Conservation (phyloP, 1,284 basidiomycete species). For the Meripilus lineatus region DNA sequence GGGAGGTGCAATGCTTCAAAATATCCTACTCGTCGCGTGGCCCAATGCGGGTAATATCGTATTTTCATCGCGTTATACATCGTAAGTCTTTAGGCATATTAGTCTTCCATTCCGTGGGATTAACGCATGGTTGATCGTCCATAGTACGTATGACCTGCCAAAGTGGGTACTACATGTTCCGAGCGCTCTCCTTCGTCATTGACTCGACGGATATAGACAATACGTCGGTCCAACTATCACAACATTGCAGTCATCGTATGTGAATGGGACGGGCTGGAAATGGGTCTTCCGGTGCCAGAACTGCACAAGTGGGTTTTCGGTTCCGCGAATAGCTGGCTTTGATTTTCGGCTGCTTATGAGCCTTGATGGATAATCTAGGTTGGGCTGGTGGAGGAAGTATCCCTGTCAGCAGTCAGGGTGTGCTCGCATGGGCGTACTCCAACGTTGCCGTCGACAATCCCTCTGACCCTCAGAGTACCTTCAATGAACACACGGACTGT, state of each 20-base stretch:
- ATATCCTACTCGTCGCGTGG: constrained; percentile 56
- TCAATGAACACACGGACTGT: constrained; percentile 44
- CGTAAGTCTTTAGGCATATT: constrained; percentile 35
- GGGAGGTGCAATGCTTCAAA: constrained; percentile 49
- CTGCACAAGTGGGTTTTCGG: constrained; percentile 26
- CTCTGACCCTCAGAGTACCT: constrained; percentile 32
- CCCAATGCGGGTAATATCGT: constrained; percentile 48
- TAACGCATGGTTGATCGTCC: constrained; percentile 3
- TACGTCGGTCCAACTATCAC: constrained; percentile 27
- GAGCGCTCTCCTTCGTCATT: background rate
- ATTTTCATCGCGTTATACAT: constrained; percentile 44
- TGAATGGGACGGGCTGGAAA: constrained; percentile 32
- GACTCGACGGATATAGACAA: constrained; percentile 11
- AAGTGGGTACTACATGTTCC: constrained; percentile 26
- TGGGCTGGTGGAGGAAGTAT: constrained; percentile 32
- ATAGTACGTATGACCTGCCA: constrained; percentile 35
- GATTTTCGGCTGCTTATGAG: too few species aligned
- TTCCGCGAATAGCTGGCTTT: background rate
- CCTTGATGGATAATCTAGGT: constrained; percentile 9
- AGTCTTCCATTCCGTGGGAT: background rate
- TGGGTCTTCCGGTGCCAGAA: constrained; percentile 32
- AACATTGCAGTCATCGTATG: constrained; percentile 23
- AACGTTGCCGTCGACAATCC: constrained; percentile 31
- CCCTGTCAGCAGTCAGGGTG: constrained; percentile 34
- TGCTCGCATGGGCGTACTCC: constrained; percentile 51